A percentile compares a stretch with the other conserved stretches of the same genome.
These are phyloP conservation scores for Diphasiastrum complanatum DNA, from an alignment of 83 land plant genomes.

Conservation along the genomic window DNA sequence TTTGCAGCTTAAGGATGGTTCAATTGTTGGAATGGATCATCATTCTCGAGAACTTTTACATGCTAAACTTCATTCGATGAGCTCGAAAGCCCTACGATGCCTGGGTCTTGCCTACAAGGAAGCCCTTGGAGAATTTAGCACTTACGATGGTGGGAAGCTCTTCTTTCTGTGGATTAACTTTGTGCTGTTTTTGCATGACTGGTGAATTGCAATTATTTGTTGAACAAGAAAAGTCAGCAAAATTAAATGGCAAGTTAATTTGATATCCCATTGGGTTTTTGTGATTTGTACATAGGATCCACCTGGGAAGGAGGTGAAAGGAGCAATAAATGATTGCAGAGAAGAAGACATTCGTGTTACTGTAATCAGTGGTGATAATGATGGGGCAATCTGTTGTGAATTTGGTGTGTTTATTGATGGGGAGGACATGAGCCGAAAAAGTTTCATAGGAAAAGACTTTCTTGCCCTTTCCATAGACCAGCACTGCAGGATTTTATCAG, in stretches of 20 bases:
- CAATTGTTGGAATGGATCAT: constrained; percentile 52
- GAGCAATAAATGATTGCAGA: constrained; percentile 60
- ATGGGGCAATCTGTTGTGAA: constrained; percentile 72
- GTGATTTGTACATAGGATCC: constrained; percentile 46
- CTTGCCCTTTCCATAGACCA: constrained; percentile 36
- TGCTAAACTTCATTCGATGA: constrained; percentile 44
- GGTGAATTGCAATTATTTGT: neutral
- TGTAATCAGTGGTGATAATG: constrained; percentile 86
- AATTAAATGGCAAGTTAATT: neutral
- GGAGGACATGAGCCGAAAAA: constrained; percentile 41
- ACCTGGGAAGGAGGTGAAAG: constrained; percentile 65
- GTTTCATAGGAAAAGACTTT: constrained; percentile 66
- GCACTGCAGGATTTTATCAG: constrained; percentile 38
- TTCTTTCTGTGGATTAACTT: constrained; percentile 2
- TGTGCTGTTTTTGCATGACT: neutral
- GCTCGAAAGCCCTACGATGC: constrained; percentile 74
- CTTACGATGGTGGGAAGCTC: constrained; percentile 42
- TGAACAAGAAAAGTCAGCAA: too few species aligned
- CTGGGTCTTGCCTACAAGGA: constrained; percentile 81
- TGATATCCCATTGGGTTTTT: neutral
- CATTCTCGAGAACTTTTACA: constrained; percentile 44
- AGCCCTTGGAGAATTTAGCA: constrained; percentile 59
- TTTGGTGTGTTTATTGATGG: constrained; percentile 44
- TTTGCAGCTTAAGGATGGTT: constrained; percentile 63
- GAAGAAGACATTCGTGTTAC: constrained; percentile 65